Conservation (phyloP, 257 asterid species). For the Fraxinus cuspidata region DNA sequence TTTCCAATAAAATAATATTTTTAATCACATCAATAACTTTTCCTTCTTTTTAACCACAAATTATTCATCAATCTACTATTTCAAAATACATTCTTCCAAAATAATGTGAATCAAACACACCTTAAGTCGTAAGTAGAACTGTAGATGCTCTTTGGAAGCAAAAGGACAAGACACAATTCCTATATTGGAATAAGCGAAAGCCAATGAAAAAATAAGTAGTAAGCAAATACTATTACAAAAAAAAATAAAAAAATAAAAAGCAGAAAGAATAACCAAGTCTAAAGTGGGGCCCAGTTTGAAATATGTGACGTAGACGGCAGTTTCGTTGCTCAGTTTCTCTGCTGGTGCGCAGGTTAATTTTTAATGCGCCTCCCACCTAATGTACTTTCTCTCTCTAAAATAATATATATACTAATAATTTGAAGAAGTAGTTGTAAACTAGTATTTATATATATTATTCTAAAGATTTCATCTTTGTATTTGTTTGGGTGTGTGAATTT, state of each 20-base stretch:
- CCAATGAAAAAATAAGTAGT: conserved; percentile 18
- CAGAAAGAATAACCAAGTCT: conserved; percentile 29
- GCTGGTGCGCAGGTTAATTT: conserved; percentile 28
- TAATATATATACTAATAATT: conserved; percentile 7
- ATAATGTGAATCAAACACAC: too few species aligned
- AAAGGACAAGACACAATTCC: conserved; percentile 53
- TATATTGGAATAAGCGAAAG: conserved; percentile 42
- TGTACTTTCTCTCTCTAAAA: conserved; percentile 15
- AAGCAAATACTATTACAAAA: neutral
- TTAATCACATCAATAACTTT: too few species aligned
- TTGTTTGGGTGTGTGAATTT: conserved; percentile 40
- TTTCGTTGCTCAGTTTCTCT: conserved; percentile 38
- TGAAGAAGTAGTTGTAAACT: neutral
- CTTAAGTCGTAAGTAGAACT: neutral
- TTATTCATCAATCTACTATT: too few species aligned
- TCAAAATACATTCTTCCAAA: too few species aligned
- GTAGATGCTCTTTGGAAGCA: conserved; percentile 46
- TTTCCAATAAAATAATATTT: too few species aligned
- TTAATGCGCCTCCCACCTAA: conserved; percentile 21
- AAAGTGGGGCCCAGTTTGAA: conserved; percentile 62
- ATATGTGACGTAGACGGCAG: conserved; percentile 63
- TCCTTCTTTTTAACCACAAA: too few species aligned
- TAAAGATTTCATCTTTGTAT: conserved; percentile 42
- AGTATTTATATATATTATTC: too few species aligned
- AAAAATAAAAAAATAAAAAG: neutral